These are phyloP conservation scores for Wickerhamomyces chambardii DNA, from an alignment of 805 yeast species.

Conservation along the genomic window DNA sequence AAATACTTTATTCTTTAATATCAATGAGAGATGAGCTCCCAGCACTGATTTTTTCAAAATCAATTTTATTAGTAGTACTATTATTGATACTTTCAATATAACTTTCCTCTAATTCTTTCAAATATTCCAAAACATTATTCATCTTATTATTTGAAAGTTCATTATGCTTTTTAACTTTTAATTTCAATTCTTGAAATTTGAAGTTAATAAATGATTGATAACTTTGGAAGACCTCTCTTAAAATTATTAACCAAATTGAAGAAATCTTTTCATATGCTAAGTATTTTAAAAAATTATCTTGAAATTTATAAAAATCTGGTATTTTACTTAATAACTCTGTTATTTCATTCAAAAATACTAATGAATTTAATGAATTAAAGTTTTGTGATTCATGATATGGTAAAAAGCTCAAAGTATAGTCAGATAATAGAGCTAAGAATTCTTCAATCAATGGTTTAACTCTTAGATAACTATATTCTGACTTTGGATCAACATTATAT, in stretches of 20 bases:
- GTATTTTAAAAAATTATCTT: slow-evolving; percentile 29
- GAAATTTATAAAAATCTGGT: slow-evolving; percentile 52
- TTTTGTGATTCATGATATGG: slow-evolving; percentile 40
- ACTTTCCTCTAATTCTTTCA: slow-evolving; percentile 27
- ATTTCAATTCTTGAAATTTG: slow-evolving; percentile 21
- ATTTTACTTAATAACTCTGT: slow-evolving; percentile 50
- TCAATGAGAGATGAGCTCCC: not conserved
- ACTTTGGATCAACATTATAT: slow-evolving; percentile 60
- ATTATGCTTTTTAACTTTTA: slow-evolving; percentile 35
- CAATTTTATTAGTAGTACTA: slow-evolving; percentile 3
- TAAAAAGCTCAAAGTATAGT: slow-evolving; percentile 61
- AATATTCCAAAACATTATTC: slow-evolving; percentile 31
- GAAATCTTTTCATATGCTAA: slow-evolving; percentile 56
- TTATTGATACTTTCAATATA: slow-evolving; percentile 11
- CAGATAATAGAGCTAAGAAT: slow-evolving; percentile 62
- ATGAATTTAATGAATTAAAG: slow-evolving; percentile 36
- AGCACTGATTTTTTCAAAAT: not conserved
- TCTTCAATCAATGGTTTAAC: slow-evolving; percentile 62
- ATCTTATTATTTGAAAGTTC: slow-evolving; percentile 32
- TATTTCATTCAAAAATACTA: slow-evolving; percentile 55
- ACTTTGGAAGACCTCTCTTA: slow-evolving; percentile 20
- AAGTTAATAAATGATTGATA: slow-evolving; percentile 20
- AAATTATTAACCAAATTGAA: slow-evolving; percentile 44
- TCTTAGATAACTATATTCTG: slow-evolving; percentile 72
- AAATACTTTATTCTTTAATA: not conserved